These are phyloP conservation scores for Acanthamoeba sp. DNA, from an alignment of 208 protist species.

Conservation along the genomic window DNA sequence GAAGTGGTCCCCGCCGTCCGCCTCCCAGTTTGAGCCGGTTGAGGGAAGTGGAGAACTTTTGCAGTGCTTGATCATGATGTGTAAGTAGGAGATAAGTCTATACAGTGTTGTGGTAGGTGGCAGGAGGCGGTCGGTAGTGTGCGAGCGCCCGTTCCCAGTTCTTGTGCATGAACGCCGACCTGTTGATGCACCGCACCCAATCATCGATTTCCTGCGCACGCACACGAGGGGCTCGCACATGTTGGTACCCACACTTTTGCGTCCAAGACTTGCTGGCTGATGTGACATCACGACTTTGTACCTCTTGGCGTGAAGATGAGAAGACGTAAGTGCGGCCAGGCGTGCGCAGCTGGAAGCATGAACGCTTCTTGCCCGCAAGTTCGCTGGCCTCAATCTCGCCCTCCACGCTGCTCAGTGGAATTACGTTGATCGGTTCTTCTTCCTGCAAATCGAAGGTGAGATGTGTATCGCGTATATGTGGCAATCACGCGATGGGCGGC, in stretches of 20 bases:
- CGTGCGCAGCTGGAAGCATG: conserved; percentile 1
- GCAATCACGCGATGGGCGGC: neutral
- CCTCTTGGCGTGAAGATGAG: neutral
- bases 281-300: neutral
- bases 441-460: neutral
- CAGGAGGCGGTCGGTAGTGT: conserved; percentile 33
- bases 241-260: no score
- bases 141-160: conserved; percentile 30
- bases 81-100: neutral
- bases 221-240: no score
- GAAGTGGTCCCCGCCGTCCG: no score
- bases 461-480: neutral
- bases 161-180: conserved; percentile 36
- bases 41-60: no score
- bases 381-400: conserved; percentile 3
- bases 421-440: neutral
- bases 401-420: neutral
- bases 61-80: no score
- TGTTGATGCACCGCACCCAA: conserved; percentile 25
- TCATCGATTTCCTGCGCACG: neutral
- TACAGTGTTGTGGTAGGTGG: conserved; percentile 64
- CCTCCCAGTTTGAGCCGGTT: no score
- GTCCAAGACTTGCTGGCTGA: neutral
- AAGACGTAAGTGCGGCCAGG: conserved; percentile 36
- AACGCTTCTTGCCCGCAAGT: neutral